phyloP scores from a whole-genome alignment of 768 basidiomycete genomes.

The Inosperma sp. region DNA sequence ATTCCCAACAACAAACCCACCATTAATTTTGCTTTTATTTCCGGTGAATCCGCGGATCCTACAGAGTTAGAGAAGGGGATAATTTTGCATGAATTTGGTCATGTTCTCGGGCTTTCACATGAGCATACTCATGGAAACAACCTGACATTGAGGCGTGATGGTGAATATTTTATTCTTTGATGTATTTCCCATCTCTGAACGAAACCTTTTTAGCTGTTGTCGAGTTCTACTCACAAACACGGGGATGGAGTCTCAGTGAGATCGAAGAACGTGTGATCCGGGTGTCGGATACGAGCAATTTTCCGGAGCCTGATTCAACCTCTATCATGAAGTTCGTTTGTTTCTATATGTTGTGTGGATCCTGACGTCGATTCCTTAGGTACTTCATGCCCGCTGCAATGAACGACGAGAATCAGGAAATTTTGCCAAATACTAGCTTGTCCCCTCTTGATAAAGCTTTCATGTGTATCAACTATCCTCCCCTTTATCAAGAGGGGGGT shows the following conservation, averaged over 20 bases:
- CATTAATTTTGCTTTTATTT: slow-evolving; percentile 16
- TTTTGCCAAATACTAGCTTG: slow-evolving; percentile 9
- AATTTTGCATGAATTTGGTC: slow-evolving; percentile 19
- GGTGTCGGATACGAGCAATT: slow-evolving; percentile 18
- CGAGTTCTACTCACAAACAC: slow-evolving; percentile 11
- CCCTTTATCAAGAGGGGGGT: neutral
- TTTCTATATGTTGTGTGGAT: neutral
- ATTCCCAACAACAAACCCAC: slow-evolving; percentile 9
- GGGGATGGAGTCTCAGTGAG: slow-evolving; percentile 10
- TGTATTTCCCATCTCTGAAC: neutral
- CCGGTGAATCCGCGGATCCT: neutral
- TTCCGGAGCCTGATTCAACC: slow-evolving; percentile 12
- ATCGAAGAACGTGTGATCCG: slow-evolving; percentile 10
- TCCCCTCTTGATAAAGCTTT: slow-evolving; percentile 16
- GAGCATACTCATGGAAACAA: slow-evolving; percentile 8
- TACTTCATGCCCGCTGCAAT: slow-evolving; percentile 14
- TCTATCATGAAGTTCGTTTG: slow-evolving; percentile 20
- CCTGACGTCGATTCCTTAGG: slow-evolving; percentile 1
- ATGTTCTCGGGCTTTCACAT: slow-evolving; percentile 14
- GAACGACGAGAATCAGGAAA: slow-evolving; percentile 11
- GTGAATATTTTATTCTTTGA: neutral
- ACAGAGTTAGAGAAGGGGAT: slow-evolving; percentile 11
- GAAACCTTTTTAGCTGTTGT: slow-evolving; percentile 6
- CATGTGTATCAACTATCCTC: slow-evolving; percentile 7
- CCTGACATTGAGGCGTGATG: slow-evolving; percentile 12